Conservation (phyloP, 208 protist genomes). For the Crithidia bombi region DNA sequence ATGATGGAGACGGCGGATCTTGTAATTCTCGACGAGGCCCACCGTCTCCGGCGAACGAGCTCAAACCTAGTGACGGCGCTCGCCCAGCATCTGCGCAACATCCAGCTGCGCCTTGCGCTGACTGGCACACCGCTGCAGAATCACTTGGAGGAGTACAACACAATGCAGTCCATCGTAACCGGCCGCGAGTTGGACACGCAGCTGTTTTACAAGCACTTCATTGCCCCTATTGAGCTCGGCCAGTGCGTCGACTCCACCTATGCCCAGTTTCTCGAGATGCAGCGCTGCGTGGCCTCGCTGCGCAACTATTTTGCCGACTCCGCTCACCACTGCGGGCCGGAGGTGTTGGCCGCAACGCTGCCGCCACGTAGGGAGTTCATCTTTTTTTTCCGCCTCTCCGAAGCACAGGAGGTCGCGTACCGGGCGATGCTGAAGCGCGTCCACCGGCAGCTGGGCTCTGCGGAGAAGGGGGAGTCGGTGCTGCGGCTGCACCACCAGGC, state of each 20-base stretch:
- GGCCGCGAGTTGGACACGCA: conserved; percentile 50
- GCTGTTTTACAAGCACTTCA: conserved; percentile 70
- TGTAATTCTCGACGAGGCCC: conserved; percentile 85
- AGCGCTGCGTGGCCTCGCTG: conserved; percentile 71
- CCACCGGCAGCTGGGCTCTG: conserved; percentile 5
- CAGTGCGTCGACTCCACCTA: conserved; percentile 75
- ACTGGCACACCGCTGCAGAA: conserved; percentile 93
- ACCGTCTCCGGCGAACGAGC: conserved; percentile 59
- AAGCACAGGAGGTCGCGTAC: conserved; percentile 76
- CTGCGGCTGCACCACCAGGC: conserved; percentile 68
- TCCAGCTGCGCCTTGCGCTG: conserved; percentile 84
- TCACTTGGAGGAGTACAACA: conserved; percentile 89
- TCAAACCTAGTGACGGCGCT: conserved; percentile 62
- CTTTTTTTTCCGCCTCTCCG: conserved; percentile 69
- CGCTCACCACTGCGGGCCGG: conserved; percentile 77
- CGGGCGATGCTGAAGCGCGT: conserved; percentile 46
- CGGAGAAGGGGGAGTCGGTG: conserved; percentile 28
- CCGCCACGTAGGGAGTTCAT: conserved; percentile 71
- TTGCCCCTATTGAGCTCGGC: conserved; percentile 63
- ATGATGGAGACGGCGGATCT: conserved; percentile 74
- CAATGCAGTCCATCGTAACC: conserved; percentile 86
- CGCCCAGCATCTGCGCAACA: conserved; percentile 42
- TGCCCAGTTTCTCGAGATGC: conserved; percentile 79
- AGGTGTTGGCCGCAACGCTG: conserved; percentile 71
- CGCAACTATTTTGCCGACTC: conserved; percentile 66